Evolutionary conservation across 805 yeast genomes (phyloP).

Genomic region (Cyberlindnera lachancei): DNA sequence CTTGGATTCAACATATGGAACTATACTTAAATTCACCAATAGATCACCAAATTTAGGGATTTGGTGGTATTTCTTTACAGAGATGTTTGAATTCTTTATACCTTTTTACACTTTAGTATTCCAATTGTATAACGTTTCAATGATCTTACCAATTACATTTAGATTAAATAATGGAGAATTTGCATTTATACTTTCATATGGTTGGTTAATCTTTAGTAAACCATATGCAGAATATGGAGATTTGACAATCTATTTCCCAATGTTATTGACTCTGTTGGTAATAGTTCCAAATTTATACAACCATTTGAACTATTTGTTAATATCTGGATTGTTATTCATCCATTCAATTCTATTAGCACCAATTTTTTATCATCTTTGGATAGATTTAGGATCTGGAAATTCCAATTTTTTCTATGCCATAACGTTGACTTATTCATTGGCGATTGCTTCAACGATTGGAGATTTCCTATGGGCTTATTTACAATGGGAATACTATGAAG

Average conservation of each 20-base stretch:
- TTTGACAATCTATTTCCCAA: conserved; percentile 45
- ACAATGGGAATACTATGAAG: conserved; percentile 12
- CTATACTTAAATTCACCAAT: conserved; percentile 53
- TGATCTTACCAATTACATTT: conserved; percentile 66
- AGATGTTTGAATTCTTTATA: conserved; percentile 84
- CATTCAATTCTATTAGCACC: conserved; percentile 69
- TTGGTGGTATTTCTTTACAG: conserved; percentile 99
- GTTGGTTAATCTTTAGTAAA: conserved; percentile 58
- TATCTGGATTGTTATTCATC: conserved; percentile 45
- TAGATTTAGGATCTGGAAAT: conserved; percentile 88
- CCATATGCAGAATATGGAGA: conserved; percentile 86
- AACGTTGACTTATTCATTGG: conserved; percentile 69
- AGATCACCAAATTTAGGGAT: conserved; percentile 86
- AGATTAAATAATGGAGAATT: conserved; percentile 66
- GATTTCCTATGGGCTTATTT: conserved; percentile 72
- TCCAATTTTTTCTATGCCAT: conserved; percentile 95
- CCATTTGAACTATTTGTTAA: conserved; percentile 37
- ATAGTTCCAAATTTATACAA: conserved; percentile 39
- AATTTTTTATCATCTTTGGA: conserved; percentile 90
- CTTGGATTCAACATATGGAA: conserved; percentile 49
- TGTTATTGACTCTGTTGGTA: conserved; percentile 41
- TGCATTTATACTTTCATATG: conserved; percentile 40
- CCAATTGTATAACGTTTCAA: conserved; percentile 62
- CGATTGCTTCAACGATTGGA: conserved; percentile 57
- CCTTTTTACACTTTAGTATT: conserved; percentile 79